Percentiles rank a stretch among this genome's conserved stretches.
These are phyloP conservation scores for Termitomyces bulborhizus DNA, from an alignment of 768 basidiomycete genomes.

Conservation along the genomic window DNA sequence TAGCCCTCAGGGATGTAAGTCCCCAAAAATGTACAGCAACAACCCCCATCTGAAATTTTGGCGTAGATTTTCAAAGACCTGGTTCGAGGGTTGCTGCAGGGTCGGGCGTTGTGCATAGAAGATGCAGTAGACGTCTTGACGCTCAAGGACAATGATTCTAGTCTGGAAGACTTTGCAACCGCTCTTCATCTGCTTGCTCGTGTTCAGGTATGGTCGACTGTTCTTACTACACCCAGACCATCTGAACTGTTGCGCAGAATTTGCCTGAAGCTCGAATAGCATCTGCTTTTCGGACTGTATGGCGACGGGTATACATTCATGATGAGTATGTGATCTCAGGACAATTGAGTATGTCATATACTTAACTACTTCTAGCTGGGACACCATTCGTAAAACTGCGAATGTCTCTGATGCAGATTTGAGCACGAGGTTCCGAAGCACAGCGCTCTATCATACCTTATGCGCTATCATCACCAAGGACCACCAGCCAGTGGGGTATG, in stretches of 20 bases:
- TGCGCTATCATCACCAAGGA: constrained; percentile 37
- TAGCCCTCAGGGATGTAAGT: constrained; percentile 47
- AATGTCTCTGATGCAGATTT: constrained; percentile 76
- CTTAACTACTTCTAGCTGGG: constrained; percentile 51
- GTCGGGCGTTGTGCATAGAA: constrained; percentile 69
- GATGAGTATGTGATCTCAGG: constrained; percentile 62
- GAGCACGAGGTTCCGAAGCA: constrained; percentile 61
- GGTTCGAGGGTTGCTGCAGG: constrained; percentile 65
- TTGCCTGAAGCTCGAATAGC: constrained; percentile 64
- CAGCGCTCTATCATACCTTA: constrained; percentile 70
- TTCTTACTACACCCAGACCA: background rate
- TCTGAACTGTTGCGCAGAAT: constrained; percentile 30
- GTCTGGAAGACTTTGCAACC: constrained; percentile 59
- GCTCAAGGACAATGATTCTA: constrained; percentile 68
- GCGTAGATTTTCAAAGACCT: constrained; percentile 64
- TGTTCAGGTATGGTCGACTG: constrained; percentile 34
- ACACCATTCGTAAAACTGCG: constrained; percentile 62
- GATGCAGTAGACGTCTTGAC: constrained; percentile 80
- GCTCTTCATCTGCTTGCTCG: constrained; percentile 62
- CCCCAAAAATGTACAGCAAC: background rate
- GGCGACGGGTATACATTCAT: constrained; percentile 84
- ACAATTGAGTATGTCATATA: background rate
- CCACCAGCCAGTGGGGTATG: constrained; percentile 38
- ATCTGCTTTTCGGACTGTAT: constrained; percentile 69
- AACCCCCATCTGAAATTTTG: background rate